Conservation (phyloP, 371 early-diverging fungal species). For the Mortierella sp. region DNA sequence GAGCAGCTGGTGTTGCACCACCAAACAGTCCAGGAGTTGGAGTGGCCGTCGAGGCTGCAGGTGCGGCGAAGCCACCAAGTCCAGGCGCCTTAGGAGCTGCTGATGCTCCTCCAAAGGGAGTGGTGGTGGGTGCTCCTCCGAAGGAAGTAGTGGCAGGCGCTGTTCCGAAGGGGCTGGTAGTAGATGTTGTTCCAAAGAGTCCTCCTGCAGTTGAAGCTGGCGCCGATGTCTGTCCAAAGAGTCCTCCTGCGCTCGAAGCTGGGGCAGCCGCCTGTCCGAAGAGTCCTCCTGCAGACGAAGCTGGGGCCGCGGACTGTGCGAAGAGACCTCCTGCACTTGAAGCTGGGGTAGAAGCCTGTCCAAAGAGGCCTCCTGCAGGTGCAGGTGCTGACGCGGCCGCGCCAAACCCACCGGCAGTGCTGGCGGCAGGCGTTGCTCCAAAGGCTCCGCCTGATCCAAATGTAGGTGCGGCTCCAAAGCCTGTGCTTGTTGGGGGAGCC, state of each 20-base stretch:
- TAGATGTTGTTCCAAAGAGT: constrained; percentile 14
- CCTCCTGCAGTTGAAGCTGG: constrained; percentile 34
- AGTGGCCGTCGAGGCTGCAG: constrained; percentile 26
- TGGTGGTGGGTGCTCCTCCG: not conserved
- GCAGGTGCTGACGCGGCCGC: not conserved
- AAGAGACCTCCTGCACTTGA: constrained; percentile 3
- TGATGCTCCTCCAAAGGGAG: not conserved
- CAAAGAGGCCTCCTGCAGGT: not conserved
- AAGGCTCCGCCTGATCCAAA: constrained; percentile 22
- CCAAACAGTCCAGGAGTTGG: constrained; percentile 13
- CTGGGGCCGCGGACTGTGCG: not conserved
- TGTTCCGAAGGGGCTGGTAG: constrained; percentile 27
- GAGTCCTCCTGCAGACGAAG: not conserved
- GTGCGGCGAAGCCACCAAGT: constrained; percentile 22
- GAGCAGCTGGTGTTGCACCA: constrained; percentile 9
- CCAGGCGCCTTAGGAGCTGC: constrained; percentile 32
- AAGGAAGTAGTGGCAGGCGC: constrained; percentile 21
- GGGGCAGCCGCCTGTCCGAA: not conserved
- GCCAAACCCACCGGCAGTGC: constrained; percentile 36
- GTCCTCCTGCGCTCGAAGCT: not conserved
- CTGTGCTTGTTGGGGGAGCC: not conserved
- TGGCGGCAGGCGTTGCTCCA: constrained; percentile 25
- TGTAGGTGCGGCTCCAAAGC: constrained; percentile 25
- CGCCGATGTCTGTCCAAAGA: constrained; percentile 12
- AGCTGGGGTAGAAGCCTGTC: constrained; percentile 25